Base-by-base conservation (phyloP, 306 rosid species). In the Vigna nakashimae region DNA sequence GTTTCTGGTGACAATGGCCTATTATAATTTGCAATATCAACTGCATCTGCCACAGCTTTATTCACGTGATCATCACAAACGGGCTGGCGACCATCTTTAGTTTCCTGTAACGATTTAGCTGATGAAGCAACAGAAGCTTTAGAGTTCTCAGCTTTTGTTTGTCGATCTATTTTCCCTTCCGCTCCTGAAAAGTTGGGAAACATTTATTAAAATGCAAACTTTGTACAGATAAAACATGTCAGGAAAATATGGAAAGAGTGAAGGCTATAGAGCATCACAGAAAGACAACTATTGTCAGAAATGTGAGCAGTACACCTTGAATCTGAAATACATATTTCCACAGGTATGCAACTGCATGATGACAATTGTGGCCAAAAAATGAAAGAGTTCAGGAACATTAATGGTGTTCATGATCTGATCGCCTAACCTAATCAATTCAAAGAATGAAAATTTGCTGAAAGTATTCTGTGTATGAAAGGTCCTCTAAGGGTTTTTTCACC, bases 1-100 rank as follows among this genome's bases (percentile, higher is more conserved):
- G 97, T 90, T 80, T 85, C 91, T 8, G 97, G 97, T 43, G 97
- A 91, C 79, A 85, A 28, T 56, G 90, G 92, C 82, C 83, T 71
- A 57, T 79, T 76, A 69, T 70, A 68, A 72, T 74, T 75, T 74
- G 66, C 82, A 30, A 49, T 69, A 82, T 82, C 84, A 73, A 70
- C 78, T 78, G 80, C 86, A 80, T 75, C 79, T 51, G 85, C 74
- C 69, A 75, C 86, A 74, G 84, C 86, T 65, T 57, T 79, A 53
- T 75, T 80, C 72, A 71, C 36, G 24, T 9, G 62, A 76, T 69
- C 71, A 65, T 77, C 83, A 75, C 48, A 65, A 57, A 17, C 67
- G 69, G 82, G 67, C 65, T 66, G 76, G 74, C 77, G 71, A 50
- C 55, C 86, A 45, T 70, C 82, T 82, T 45, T 64, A 78, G 70